Evolutionary conservation across 768 basidiomycete species (phyloP).

Genomic region (Clitopilus passeckerianus): DNA sequence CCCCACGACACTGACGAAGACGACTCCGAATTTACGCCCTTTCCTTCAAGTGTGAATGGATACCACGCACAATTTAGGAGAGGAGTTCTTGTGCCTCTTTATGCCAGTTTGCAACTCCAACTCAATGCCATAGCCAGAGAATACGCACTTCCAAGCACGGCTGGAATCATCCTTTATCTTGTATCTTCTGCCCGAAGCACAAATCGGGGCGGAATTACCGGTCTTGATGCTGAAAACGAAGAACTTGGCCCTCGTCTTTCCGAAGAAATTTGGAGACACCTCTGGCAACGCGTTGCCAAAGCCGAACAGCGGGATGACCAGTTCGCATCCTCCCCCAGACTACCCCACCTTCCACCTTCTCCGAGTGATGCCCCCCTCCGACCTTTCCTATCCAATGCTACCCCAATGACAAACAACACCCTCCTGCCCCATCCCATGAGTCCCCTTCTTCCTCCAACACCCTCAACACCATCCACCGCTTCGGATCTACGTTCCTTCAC

Average conservation of each 20-base stretch:
- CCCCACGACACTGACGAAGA: constrained; percentile 53
- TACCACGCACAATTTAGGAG: constrained; percentile 77
- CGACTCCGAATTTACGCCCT: constrained; percentile 43
- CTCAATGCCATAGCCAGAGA: constrained; percentile 87
- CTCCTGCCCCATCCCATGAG: constrained; percentile 27
- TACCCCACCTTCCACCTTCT: constrained; percentile 22
- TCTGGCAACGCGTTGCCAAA: constrained; percentile 73
- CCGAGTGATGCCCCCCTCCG: constrained; percentile 27
- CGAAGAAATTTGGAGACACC: constrained; percentile 81
- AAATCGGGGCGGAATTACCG: constrained; percentile 11
- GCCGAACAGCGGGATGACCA: constrained; percentile 51
- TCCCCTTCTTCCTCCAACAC: constrained; percentile 39
- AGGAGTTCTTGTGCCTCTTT: constrained; percentile 82
- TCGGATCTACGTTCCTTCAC: background rate
- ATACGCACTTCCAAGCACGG: constrained; percentile 85
- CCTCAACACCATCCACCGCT: constrained; percentile 34
- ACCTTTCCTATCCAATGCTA: constrained; percentile 41
- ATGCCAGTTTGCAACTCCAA: constrained; percentile 80
- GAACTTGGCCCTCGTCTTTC: constrained; percentile 79
- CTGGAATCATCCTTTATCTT: constrained; percentile 81
- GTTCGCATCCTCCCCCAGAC: constrained; percentile 35
- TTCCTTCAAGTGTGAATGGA: constrained; percentile 59
- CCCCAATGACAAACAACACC: constrained; percentile 29
- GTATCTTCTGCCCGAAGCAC: constrained; percentile 28
- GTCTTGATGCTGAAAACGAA: constrained; percentile 27